A percentile compares a stretch with the other conserved stretches of the same genome.
phyloP scores from a whole-genome alignment of 73 alveolate species.

The Paramecium tetraurelia region DNA sequence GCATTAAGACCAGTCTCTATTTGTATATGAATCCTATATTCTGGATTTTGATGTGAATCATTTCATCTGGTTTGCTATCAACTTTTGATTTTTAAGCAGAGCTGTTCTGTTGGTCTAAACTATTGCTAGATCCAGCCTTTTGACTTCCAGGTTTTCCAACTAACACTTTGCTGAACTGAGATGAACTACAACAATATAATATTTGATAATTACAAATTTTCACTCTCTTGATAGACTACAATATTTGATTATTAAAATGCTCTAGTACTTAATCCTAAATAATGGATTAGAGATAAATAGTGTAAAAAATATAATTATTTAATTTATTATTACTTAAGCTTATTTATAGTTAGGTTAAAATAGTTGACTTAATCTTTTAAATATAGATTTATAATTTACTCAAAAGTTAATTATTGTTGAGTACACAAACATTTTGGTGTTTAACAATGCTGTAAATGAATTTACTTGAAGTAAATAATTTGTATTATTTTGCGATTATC shows the following conservation, averaged over 20 bases:
- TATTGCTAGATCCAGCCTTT: not conserved
- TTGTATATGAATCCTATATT: not conserved
- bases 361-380: not conserved
- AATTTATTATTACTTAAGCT: not conserved
- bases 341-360: not conserved
- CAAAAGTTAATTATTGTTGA: slow-evolving; percentile 4
- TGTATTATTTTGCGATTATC: not conserved
- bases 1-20: not conserved
- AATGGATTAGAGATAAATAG: not conserved
- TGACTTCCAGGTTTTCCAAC: not conserved
- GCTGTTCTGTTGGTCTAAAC: not conserved
- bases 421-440: not conserved
- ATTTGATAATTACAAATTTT: not conserved
- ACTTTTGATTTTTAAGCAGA: not conserved
- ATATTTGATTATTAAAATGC: slow-evolving; percentile 30
- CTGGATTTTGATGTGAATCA: not conserved
- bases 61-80: not conserved
- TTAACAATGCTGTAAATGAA: not conserved
- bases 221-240: not conserved
- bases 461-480: not conserved
- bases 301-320: not conserved
- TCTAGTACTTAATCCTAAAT: not conserved
- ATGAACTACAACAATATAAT: not conserved
- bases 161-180: not conserved
- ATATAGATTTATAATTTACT: not conserved